Evolutionary conservation across 1,284 basidiomycete genomes (phyloP).

Genomic region (Xerocomus nothofagi): DNA sequence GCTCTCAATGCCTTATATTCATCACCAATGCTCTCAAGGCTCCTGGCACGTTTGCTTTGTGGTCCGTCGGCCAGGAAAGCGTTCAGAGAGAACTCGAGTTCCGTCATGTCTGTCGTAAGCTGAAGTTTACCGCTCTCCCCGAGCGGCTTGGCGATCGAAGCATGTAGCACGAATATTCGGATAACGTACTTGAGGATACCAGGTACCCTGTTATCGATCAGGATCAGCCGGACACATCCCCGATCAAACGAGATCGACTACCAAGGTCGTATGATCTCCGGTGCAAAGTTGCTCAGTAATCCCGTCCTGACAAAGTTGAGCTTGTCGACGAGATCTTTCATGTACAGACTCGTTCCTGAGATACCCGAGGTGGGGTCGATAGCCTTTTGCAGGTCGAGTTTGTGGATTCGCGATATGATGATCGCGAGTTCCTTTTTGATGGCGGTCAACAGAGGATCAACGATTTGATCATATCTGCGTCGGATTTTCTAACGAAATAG

Average conservation of each 20-base stretch:
- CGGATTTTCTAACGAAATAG: constrained; percentile 51
- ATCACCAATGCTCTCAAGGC: constrained; percentile 71
- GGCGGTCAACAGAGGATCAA: constrained; percentile 69
- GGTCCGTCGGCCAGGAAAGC: constrained; percentile 68
- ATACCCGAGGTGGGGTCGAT: constrained; percentile 63
- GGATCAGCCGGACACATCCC: constrained; percentile 2
- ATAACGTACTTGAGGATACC: constrained; percentile 75
- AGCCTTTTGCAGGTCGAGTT: constrained; percentile 75
- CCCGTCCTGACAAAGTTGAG: constrained; percentile 77
- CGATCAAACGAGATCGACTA: constrained; percentile 32
- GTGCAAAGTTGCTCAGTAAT: constrained; percentile 70
- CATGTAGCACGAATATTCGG: constrained; percentile 84
- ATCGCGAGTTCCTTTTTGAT: constrained; percentile 78
- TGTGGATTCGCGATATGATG: constrained; percentile 80
- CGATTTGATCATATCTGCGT: constrained; percentile 58
- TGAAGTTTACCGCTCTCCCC: constrained; percentile 90
- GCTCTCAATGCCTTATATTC: constrained; percentile 80
- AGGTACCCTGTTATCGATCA: constrained; percentile 51
- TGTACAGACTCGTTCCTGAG: constrained; percentile 77
- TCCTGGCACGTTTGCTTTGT: constrained; percentile 59
- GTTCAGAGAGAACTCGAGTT: constrained; percentile 87
- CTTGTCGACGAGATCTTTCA: constrained; percentile 89
- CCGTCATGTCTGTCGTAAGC: constrained; percentile 92
- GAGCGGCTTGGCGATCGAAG: constrained; percentile 83
- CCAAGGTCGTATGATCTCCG: constrained; percentile 73